phyloP scores from a whole-genome alignment of 352 stramenopile genomes.

The Phytophthora litchii region DNA sequence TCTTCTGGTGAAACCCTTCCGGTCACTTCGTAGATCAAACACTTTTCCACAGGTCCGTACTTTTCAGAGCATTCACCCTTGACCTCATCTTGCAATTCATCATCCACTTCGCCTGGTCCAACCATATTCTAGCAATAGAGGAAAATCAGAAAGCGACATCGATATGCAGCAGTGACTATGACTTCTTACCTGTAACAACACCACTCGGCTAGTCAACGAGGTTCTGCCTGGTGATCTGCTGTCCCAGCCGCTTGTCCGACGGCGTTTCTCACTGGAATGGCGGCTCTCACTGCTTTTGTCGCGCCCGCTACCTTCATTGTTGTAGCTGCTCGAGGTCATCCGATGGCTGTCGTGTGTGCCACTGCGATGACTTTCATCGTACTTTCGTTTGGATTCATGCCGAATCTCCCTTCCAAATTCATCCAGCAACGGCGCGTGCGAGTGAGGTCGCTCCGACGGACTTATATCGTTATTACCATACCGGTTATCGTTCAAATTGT shows the following conservation, averaged over 20 bases:
- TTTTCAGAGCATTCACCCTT: slow-evolving; percentile 86
- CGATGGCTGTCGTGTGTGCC: slow-evolving; percentile 4
- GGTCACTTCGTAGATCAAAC: slow-evolving; percentile 75
- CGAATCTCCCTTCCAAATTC: slow-evolving; percentile 41
- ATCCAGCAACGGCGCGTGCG: slow-evolving; percentile 18
- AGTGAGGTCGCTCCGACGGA: slow-evolving; percentile 1
- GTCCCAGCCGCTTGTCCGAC: slow-evolving; percentile 37
- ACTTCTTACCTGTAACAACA: slow-evolving; percentile 39
- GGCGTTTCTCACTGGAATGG: slow-evolving; percentile 24
- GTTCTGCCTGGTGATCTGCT: slow-evolving; percentile 10
- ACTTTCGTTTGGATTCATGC: slow-evolving; percentile 22
- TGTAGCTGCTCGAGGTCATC: slow-evolving; percentile 6
- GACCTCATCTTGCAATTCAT: slow-evolving; percentile 87
- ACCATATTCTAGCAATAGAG: slow-evolving; percentile 88
- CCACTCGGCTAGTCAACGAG: slow-evolving; percentile 28
- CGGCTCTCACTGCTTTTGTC: slow-evolving; percentile 2
- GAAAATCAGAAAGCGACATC: not conserved
- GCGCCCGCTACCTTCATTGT: not conserved
- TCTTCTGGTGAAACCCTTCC: slow-evolving; percentile 60
- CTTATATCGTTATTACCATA: slow-evolving; percentile 8
- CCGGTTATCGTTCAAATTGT: not conserved
- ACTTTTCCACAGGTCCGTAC: slow-evolving; percentile 83
- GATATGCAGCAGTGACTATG: not conserved
- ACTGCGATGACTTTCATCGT: slow-evolving; percentile 11
- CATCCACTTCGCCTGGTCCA: slow-evolving; percentile 87